Percentiles rank a stretch among this genome's conserved stretches.
phyloP scores from a whole-genome alignment of 2,329 filamentous ascomycete genomes.

The Polychaeton citri region DNA sequence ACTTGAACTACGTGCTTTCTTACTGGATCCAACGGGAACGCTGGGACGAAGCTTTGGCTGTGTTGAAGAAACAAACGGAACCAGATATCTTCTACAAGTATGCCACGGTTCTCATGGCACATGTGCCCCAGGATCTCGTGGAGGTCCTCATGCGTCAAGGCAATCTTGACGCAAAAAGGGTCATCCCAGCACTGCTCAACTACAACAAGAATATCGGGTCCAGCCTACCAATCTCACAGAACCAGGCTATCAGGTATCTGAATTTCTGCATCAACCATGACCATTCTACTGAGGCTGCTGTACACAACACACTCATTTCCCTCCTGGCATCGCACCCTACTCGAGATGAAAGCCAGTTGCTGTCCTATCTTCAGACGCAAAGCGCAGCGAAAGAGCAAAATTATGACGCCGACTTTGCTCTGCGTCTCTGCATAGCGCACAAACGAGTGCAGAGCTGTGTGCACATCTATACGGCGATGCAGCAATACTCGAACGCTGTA shows the following conservation, averaged over 20 bases:
- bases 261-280: slow-evolving; percentile 85
- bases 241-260: slow-evolving; percentile 88
- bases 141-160: slow-evolving; percentile 89
- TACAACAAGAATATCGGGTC: slow-evolving; percentile 63
- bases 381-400: slow-evolving; percentile 58
- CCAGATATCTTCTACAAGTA: slow-evolving; percentile 93
- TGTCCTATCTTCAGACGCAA: slow-evolving; percentile 83
- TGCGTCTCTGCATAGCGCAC: slow-evolving; percentile 89
- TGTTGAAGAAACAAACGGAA: slow-evolving; percentile 86
- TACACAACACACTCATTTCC: slow-evolving; percentile 94
- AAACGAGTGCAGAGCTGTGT: slow-evolving; percentile 87
- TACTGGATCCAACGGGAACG: slow-evolving; percentile 96
- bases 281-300: slow-evolving; percentile 65
- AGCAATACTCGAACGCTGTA: slow-evolving; percentile 83
- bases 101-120: slow-evolving; percentile 89
- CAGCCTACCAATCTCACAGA: slow-evolving; percentile 51
- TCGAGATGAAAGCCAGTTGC: slow-evolving; percentile 68
- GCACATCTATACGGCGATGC: slow-evolving; percentile 95
- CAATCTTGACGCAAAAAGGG: slow-evolving; percentile 68
- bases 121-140: slow-evolving; percentile 73
- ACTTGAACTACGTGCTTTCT: slow-evolving; percentile 86
- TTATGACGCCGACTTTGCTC: slow-evolving; percentile 91
- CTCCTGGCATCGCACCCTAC: slow-evolving; percentile 83
- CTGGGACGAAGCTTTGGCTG: slow-evolving; percentile 74
- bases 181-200: slow-evolving; percentile 86